A percentile compares a stretch with the other conserved stretches of the same genome.
Evolutionary conservation across 768 basidiomycete genomes (phyloP).

Genomic region (Boletus tylopilopsis): DNA sequence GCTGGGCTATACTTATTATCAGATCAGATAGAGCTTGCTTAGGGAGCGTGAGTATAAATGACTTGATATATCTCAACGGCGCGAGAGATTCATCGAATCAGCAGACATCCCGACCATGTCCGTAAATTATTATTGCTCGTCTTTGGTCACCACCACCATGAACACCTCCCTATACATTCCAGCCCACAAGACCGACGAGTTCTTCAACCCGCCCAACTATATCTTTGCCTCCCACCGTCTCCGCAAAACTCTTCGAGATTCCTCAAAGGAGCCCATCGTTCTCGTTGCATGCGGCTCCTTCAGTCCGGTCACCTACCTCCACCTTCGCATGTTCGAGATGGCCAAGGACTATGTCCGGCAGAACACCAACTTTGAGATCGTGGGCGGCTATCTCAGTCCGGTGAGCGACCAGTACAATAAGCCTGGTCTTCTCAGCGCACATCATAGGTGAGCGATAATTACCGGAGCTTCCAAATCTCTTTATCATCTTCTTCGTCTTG

Average conservation of each 20-base stretch:
- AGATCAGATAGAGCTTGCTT: not conserved
- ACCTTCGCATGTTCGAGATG: slow-evolving; percentile 99
- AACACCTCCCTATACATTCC: slow-evolving; percentile 19
- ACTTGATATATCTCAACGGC: slow-evolving; percentile 17
- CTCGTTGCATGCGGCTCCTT: slow-evolving; percentile 98
- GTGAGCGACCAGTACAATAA: slow-evolving; percentile 98
- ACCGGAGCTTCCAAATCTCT: not conserved
- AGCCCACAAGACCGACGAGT: slow-evolving; percentile 28
- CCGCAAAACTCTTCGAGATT: slow-evolving; percentile 49
- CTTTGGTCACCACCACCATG: slow-evolving; percentile 22
- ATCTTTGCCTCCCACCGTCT: slow-evolving; percentile 67
- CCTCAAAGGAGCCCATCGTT: slow-evolving; percentile 79
- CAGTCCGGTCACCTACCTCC: slow-evolving; percentile 96
- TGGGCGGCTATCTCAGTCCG: slow-evolving; percentile 95
- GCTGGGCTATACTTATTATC: not conserved
- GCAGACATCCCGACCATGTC: slow-evolving; percentile 10
- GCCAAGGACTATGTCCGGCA: slow-evolving; percentile 93
- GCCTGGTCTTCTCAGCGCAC: slow-evolving; percentile 82
- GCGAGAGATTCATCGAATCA: too few species aligned
- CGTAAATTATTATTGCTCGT: slow-evolving; percentile 3
- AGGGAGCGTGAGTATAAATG: slow-evolving; percentile 23
- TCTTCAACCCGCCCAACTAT: slow-evolving; percentile 66
- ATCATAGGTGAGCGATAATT: slow-evolving; percentile 68
- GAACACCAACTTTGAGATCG: slow-evolving; percentile 89
- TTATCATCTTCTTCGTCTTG: not conserved